A percentile compares a stretch with the other conserved stretches of the same genome.
phyloP scores from a whole-genome alignment of 129 eudicot species.

The Saposhnikovia divaricata region DNA sequence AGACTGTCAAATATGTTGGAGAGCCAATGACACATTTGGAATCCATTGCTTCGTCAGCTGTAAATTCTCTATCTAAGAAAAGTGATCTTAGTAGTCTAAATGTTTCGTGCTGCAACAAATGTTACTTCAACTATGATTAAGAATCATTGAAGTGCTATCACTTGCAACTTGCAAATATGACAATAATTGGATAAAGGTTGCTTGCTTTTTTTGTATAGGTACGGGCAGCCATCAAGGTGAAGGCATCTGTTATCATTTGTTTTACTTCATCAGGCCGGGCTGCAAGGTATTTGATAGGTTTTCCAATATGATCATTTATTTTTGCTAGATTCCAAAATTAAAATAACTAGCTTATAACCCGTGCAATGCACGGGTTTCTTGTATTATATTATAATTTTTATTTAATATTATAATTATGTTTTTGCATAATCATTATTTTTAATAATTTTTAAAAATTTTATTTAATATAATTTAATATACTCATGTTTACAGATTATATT shows the following conservation, averaged over 20 bases:
- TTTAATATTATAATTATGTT: too few species aligned
- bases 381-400: too few species aligned
- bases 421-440: too few species aligned
- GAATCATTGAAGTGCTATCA: background rate
- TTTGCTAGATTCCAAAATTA: background rate
- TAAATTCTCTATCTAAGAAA: conserved; percentile 14
- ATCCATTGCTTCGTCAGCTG: conserved; percentile 67
- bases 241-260: conserved; percentile 65
- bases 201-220: conserved; percentile 25
- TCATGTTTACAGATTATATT: too few species aligned
- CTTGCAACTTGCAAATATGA: conserved; percentile 1
- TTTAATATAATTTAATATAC: too few species aligned
- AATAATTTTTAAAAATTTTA: too few species aligned
- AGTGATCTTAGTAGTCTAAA: background rate
- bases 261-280: conserved; percentile 74
- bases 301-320: background rate
- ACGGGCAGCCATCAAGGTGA: conserved; percentile 67
- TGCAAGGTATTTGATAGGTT: conserved; percentile 37
- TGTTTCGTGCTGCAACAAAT: background rate
- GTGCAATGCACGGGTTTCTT: too few species aligned
- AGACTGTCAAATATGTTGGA: conserved; percentile 64
- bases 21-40: conserved; percentile 67
- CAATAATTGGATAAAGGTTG: conserved; percentile 3
- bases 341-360: too few species aligned
- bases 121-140: background rate